These are phyloP conservation scores for Pterocarpus santalinus DNA, from an alignment of 306 rosid species.

Conservation along the genomic window DNA sequence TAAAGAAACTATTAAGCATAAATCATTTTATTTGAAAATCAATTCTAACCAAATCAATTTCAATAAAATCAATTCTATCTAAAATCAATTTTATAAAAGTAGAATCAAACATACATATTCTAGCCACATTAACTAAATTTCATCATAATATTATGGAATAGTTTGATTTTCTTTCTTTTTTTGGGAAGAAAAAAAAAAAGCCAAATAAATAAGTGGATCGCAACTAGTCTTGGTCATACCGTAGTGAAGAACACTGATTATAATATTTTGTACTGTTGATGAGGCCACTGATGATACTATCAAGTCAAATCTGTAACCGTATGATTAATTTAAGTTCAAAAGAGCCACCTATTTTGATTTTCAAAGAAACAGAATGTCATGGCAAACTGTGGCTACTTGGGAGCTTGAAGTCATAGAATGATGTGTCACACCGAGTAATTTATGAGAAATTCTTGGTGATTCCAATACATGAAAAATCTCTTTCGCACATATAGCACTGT, in stretches of 20 bases:
- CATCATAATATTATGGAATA: no score
- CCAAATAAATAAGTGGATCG: no score
- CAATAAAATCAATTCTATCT: no score
- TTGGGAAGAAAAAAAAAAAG: no score
- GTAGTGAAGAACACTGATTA: neutral
- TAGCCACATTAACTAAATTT: no score
- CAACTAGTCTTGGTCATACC: neutral
- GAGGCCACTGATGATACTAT: neutral
- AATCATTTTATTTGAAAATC: no score
- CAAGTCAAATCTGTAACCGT: constrained; percentile 25
- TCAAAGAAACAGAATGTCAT: constrained; percentile 29
- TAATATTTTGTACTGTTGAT: neutral
- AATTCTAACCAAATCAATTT: no score
- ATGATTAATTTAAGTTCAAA: constrained; percentile 26
- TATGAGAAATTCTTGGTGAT: neutral
- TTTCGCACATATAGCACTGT: neutral
- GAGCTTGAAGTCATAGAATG: constrained; percentile 12
- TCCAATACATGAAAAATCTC: neutral
- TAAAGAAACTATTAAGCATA: no score
- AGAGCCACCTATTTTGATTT: constrained; percentile 55
- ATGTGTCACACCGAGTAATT: neutral
- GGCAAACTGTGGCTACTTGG: neutral
- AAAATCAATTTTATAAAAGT: no score
- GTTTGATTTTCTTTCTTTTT: no score
- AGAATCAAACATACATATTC: no score